phyloP scores from a whole-genome alignment of 2,329 filamentous ascomycete species.

The Delphinella strobiligena region DNA sequence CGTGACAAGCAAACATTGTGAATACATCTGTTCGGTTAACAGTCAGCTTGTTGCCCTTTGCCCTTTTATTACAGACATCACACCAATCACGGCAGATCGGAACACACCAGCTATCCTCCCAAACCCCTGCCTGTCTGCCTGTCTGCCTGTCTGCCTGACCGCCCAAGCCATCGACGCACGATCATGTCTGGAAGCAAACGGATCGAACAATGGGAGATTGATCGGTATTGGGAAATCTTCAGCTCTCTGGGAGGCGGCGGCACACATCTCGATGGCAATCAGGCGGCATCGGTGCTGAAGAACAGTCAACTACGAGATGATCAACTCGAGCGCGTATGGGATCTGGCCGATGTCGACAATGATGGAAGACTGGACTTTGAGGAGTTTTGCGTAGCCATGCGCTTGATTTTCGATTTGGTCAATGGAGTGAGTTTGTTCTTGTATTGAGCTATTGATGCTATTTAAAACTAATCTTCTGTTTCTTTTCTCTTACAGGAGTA shows the following conservation, averaged over 20 bases:
- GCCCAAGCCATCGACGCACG: too few relatives aligned
- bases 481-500: conserved; percentile 76
- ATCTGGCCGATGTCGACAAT: conserved; percentile 91
- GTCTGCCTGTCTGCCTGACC: too few relatives aligned
- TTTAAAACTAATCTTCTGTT: background rate
- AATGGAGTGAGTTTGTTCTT: conserved; percentile 60
- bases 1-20: too few relatives aligned
- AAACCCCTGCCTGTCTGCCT: too few relatives aligned
- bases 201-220: conserved; percentile 63
- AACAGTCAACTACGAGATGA: conserved; percentile 61
- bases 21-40: too few relatives aligned
- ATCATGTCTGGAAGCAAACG: conserved; percentile 32
- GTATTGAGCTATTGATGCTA: background rate
- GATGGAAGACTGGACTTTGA: conserved; percentile 98
- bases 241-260: conserved; percentile 53
- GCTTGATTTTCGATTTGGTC: conserved; percentile 90
- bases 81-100: too few relatives aligned
- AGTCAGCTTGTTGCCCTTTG: too few relatives aligned
- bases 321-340: conserved; percentile 96
- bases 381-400: conserved; percentile 98
- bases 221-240: conserved; percentile 74
- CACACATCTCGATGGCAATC: conserved; percentile 53
- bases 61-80: too few relatives aligned
- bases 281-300: conserved; percentile 60
- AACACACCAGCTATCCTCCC: too few relatives aligned